These are phyloP conservation scores for Avena sativa DNA, from an alignment of 176 grass and related monocot genomes.

Conservation along the genomic window DNA sequence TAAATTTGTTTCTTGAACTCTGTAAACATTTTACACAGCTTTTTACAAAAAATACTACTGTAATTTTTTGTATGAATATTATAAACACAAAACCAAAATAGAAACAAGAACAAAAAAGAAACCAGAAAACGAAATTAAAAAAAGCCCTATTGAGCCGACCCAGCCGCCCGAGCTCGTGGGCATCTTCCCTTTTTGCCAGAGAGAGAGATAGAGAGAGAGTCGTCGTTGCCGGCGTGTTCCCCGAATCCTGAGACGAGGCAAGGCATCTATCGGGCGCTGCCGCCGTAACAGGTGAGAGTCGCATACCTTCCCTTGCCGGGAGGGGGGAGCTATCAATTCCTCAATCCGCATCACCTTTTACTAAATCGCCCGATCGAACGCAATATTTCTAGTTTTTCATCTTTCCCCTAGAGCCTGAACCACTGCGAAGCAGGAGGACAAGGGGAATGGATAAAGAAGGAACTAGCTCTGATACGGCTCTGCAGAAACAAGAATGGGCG, in stretches of 20 bases:
- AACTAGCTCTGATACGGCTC: slow-evolving; percentile 23
- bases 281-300: slow-evolving; percentile 15
- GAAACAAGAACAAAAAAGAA: too few relatives aligned
- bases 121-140: too few relatives aligned
- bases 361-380: neutral
- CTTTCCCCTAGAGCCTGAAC: neutral
- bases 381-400: neutral
- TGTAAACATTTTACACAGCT: too few relatives aligned
- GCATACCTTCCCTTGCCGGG: too few relatives aligned
- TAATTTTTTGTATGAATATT: too few relatives aligned
- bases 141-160: too few relatives aligned
- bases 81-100: too few relatives aligned
- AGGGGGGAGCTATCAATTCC: neutral
- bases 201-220: neutral
- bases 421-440: neutral
- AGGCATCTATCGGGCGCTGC: neutral
- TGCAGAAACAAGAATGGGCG: slow-evolving; percentile 59
- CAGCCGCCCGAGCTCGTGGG: too few relatives aligned
- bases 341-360: neutral
- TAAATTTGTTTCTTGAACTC: too few relatives aligned
- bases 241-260: neutral
- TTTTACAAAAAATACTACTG: too few relatives aligned
- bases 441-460: slow-evolving; percentile 47
- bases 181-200: too few relatives aligned
- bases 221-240: neutral